Evolutionary conservation across 1,139 yeast species (phyloP), one percentile per base, ranked within the genome.

Genomic region (Candida sojae): DNA sequence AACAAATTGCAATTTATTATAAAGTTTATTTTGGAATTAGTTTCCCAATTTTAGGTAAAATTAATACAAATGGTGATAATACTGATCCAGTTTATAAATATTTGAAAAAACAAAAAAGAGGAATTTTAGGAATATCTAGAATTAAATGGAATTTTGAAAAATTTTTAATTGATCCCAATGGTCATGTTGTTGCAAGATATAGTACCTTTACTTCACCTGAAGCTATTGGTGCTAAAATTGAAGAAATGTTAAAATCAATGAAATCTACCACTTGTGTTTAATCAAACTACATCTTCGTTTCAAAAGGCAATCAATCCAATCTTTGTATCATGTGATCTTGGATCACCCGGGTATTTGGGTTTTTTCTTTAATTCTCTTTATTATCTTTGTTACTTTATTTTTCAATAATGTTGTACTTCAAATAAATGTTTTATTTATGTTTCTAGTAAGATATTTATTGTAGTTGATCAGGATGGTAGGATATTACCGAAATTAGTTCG

Each of bases 41-140:
- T 31, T 93, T 93, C 84, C 97, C 97, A 39, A 80, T 93, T 42
- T 74, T 93, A 81, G 77, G 82, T 65, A 93, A 92, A 76, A 66
- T 91, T 52, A 92, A 92, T 34, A 98, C 93, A 57, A 93, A 93
- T 64, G 99, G 99, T 45, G 70, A 77, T 57, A 70, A 83, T 39
- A 84, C 89, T 34, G 93, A 88, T 62, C 90, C 95, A 23, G 92
- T 93, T 37, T 93, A 83, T 73, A 73, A 79, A 58, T 92, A 64
- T 73, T 79, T 93, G 66, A 93, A 93, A 75, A 53, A 62, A 26
- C 64, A 74, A 55, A 75, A 75, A 57, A 60, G 71, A 26, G 79
- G 79, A 5, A 53, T 74, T 13, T 66, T 75, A 55, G 80, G 81
- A 1, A 62, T 75, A 56, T 70, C 58, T 58, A 62, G 81, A 58